Evolutionary conservation across 2,329 filamentous ascomycete genomes (phyloP), one percentile per base, ranked within the genome.

Genomic region (Cladophialophora carrionii): DNA sequence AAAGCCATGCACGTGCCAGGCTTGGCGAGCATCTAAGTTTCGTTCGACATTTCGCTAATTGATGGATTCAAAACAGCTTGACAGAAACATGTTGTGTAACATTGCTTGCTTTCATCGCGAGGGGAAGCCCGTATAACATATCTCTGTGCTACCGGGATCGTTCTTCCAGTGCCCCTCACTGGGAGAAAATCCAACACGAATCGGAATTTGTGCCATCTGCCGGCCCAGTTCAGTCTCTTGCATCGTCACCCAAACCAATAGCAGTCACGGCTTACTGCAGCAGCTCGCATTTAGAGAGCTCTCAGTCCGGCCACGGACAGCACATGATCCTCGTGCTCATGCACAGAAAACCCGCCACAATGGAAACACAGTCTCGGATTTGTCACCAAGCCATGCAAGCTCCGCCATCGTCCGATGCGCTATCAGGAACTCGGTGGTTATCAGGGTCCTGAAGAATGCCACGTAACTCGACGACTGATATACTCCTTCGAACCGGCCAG

Each of bases 61-160:
- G 26, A 54, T 8, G 24, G 52, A 32, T 26, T 34, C 3, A 7
- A 32, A 2, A 17, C 17, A 9, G 22, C 14, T 51, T 26, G 48
- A 29, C 48, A 26, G 48, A 29, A 51, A 24, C 24, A 22, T 54
- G 26, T 54, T 54, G 52, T 54, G 52, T 34, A 54, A 54, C 29
- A 51, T 2, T 29, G 26, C 26, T 20, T 52, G 48, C 26, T 26
- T 51, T 51, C 48, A 9, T 24, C 12, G 14, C 17, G n/a, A n/a
- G 12, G 34, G 34, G 5, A 41, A 14, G 14, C 14, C 34, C 14
- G 34, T 17, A 41, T 8, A 41, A 5, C 1, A n/a, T 8, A n/a
- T n/a, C 37, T 43, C 6, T 43, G 37, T 43, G 37, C 4, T 7
- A 20, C 37, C 37, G 17, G 37, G 37, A 43, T 20, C n/a, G 8